These are phyloP conservation scores for Fusarium sp. DNA, from an alignment of 2,329 filamentous ascomycete genomes.

Conservation along the genomic window DNA sequence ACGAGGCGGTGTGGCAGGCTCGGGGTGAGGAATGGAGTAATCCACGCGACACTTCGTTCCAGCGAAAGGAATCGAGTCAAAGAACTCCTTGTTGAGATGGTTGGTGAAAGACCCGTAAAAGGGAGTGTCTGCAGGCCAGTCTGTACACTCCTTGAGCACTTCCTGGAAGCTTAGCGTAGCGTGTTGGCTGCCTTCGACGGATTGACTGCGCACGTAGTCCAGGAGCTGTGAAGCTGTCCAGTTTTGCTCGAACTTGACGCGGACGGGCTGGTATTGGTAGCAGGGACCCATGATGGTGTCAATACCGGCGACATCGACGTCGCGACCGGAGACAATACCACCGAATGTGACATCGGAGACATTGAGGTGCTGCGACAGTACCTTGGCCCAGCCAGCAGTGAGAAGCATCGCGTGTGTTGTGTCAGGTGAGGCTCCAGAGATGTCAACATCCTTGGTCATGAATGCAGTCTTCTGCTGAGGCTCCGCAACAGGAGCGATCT, in stretches of 20 bases:
- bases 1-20: conserved; percentile 38
- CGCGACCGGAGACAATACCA: conserved; percentile 43
- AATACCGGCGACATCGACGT: conserved; percentile 31
- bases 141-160: conserved; percentile 32
- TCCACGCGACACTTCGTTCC: conserved; percentile 41
- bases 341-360: conserved; percentile 41
- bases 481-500: conserved; percentile 30
- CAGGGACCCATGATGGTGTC: conserved; percentile 43
- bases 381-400: conserved; percentile 42
- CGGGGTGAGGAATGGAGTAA: conserved; percentile 41
- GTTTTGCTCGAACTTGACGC: conserved; percentile 36
- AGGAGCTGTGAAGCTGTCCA: conserved; percentile 39
- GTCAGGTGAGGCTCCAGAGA: conserved; percentile 36
- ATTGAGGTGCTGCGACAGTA: conserved; percentile 33
- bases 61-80: conserved; percentile 43
- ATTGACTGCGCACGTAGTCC: conserved; percentile 36
- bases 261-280: conserved; percentile 45
- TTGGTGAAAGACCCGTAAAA: conserved; percentile 45
- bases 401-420: conserved; percentile 42
- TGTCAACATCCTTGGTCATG: conserved; percentile 41
- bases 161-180: conserved; percentile 40
- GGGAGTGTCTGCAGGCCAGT: conserved; percentile 22
- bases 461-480: conserved; percentile 33
- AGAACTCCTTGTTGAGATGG: conserved; percentile 44
- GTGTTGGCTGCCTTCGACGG: conserved; percentile 36